Conservation (phyloP, 2,329 filamentous ascomycete species). For the Penicillium sp. region DNA sequence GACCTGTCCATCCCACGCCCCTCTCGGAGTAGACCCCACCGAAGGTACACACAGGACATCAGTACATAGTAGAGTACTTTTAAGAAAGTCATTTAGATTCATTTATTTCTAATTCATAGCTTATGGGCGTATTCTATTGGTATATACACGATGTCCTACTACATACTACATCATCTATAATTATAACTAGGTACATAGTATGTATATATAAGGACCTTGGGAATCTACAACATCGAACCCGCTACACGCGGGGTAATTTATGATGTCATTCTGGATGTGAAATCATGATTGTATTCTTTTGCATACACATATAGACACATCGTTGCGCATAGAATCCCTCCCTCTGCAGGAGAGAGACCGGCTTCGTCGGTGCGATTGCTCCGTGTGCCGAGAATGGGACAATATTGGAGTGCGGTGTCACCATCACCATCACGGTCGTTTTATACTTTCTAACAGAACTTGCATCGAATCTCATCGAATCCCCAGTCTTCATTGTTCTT, state of each 20-base stretch:
- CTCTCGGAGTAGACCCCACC: slow-evolving; percentile 26
- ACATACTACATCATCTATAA: not conserved
- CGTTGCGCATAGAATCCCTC: too few species aligned
- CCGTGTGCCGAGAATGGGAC: not conserved
- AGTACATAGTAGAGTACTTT: too few species aligned
- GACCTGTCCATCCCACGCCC: slow-evolving; percentile 15
- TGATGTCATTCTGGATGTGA: not conserved
- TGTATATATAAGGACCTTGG: too few species aligned
- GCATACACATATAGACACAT: too few species aligned
- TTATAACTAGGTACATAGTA: too few species aligned
- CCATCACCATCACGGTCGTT: not conserved
- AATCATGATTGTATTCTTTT: not conserved
- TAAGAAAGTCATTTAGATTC: not conserved
- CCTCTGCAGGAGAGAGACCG: too few species aligned
- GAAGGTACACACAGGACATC: slow-evolving; percentile 1
- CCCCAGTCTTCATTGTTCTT: not conserved
- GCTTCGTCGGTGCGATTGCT: not conserved
- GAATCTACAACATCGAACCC: not conserved
- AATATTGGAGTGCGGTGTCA: not conserved
- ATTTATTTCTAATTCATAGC: not conserved
- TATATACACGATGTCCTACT: not conserved
- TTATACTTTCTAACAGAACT: not conserved
- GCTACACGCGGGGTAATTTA: not conserved
- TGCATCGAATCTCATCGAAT: not conserved
- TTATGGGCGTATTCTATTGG: too few species aligned